Percentiles rank a stretch among this genome's conserved stretches.
phyloP scores from a whole-genome alignment of 345 rosid species.

The Rhizophora mangle region DNA sequence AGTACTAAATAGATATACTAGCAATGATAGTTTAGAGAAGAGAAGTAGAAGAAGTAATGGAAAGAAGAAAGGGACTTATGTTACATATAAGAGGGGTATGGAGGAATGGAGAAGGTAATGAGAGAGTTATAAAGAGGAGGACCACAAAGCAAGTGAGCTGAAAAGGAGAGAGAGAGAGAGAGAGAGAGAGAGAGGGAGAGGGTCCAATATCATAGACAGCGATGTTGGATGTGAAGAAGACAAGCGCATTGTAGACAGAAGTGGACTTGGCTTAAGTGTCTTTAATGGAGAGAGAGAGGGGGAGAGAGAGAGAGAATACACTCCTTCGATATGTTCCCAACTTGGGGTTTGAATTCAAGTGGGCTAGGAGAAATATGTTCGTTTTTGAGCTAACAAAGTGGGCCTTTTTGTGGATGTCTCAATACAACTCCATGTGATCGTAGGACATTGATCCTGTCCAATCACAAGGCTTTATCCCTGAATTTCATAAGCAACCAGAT shows the following conservation, averaged over 20 bases:
- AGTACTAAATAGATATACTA: not conserved
- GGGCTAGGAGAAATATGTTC: slow-evolving; percentile 56
- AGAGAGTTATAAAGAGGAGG: slow-evolving; percentile 70
- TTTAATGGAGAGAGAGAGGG: slow-evolving; percentile 9
- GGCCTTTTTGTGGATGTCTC: slow-evolving; percentile 63
- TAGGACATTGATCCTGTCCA: slow-evolving; percentile 30
- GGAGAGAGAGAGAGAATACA: slow-evolving; percentile 10
- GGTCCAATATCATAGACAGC: slow-evolving; percentile 48
- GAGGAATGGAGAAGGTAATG: slow-evolving; percentile 40
- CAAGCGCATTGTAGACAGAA: slow-evolving; percentile 65
- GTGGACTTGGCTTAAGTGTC: slow-evolving; percentile 30
- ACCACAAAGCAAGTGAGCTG: slow-evolving; percentile 40
- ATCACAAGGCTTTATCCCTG: slow-evolving; percentile 3
- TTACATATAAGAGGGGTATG: slow-evolving; percentile 33
- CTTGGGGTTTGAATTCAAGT: slow-evolving; percentile 58
- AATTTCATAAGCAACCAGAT: slow-evolving; percentile 10
- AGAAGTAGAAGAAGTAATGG: slow-evolving; percentile 12
- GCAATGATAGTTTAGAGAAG: not conserved
- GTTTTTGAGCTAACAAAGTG: slow-evolving; percentile 63
- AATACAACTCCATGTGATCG: slow-evolving; percentile 65
- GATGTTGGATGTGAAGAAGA: slow-evolving; percentile 80
- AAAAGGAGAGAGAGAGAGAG: slow-evolving; percentile 23
- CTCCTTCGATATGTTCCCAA: slow-evolving; percentile 40
- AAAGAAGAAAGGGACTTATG: slow-evolving; percentile 10
- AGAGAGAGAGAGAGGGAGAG: slow-evolving; percentile 28